Base-by-base conservation (phyloP, 1,284 basidiomycete genomes). In the Schizophyllum commune region DNA sequence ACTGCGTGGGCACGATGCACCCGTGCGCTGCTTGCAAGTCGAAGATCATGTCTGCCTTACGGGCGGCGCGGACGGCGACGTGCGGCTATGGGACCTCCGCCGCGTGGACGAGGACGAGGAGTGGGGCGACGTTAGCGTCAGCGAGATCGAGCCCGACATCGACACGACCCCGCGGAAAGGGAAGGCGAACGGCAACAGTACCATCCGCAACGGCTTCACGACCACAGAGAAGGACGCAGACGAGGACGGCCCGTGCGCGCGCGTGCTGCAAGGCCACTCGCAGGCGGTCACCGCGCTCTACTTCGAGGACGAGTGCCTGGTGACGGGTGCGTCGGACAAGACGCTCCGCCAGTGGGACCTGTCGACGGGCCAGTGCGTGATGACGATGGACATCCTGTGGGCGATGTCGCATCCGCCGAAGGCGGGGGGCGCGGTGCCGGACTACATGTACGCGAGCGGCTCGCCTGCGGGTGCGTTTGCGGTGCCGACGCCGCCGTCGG, bases 371-470 rank as follows among this genome's bases (percentile, higher is more conserved):
- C 96, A 99, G 79, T 98, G 96, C 73, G 89, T 99, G 58, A 88
- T 98, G 79, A 97, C 96, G 11, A 99, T 99, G 97, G 97, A 99
- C 75, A 97, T 99, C 64, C 85, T 99, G 19, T 99, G 97, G 97
- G 96, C 96, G 2, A 98, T 99, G 68, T 94, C 94, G 17, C 96
- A 99, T 75, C 89, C 94, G 1, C 82, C 39, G 56, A 54, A 72
- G 11, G 68, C 82, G 65, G 73, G 77, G 27, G 72, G 69, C 47
- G 72, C 74, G 60, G 71, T 78, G 62, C 74, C 77, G 33, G 79
- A 69, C 63, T 75, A 77, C 66, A 65, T 79, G 60, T 85, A 47
- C 39, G 53, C 53, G 15, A 55, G 53, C 27, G 53, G 53, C 27
- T 55, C 53, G 27, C 82, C 84, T 5, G 80, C 86, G 11, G 85